phyloP scores from a whole-genome alignment of 805 yeast species.

The Cyberlindnera euphorbiiphila region DNA sequence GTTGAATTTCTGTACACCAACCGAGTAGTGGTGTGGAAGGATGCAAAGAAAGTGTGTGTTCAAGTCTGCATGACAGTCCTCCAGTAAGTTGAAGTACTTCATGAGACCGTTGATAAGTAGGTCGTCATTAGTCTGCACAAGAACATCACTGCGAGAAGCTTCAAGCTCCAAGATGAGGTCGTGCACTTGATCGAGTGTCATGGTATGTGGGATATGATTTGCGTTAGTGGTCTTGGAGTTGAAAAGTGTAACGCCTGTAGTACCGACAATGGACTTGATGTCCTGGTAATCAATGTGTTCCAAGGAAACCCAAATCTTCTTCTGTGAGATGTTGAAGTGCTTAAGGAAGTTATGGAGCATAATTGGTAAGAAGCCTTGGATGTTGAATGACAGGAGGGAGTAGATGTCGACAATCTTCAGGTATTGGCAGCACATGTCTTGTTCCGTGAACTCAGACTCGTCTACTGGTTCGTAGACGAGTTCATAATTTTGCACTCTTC shows the following conservation, averaged over 20 bases:
- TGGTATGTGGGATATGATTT: conserved; percentile 3
- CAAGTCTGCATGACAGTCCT: conserved; percentile 16
- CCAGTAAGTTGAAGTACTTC: conserved; percentile 21
- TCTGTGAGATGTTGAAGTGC: conserved; percentile 19
- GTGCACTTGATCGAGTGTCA: conserved; percentile 21
- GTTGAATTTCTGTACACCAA: conserved; percentile 19
- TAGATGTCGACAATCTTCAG: conserved; percentile 61
- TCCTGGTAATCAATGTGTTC: conserved; percentile 12
- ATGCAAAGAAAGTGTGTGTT: conserved; percentile 20
- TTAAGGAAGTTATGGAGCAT: conserved; percentile 21
- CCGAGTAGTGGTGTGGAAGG: conserved; percentile 23
- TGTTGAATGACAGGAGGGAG: conserved; percentile 51
- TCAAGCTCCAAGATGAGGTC: conserved; percentile 24
- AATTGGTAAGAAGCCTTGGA: conserved; percentile 33
- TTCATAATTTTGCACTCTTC: conserved; percentile 49
- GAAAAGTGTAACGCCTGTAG: not conserved
- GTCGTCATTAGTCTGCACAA: conserved; percentile 23
- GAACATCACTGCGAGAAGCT: conserved; percentile 12
- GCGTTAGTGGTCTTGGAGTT: conserved; percentile 1
- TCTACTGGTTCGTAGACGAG: conserved; percentile 46
- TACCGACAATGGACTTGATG: conserved; percentile 3
- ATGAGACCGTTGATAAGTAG: conserved; percentile 21
- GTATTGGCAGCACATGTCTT: conserved; percentile 47
- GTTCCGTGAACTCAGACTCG: conserved; percentile 39
- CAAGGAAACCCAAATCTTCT: conserved; percentile 21